These are phyloP conservation scores for Nidularia pulvinata DNA, from an alignment of 768 basidiomycete species.

Conservation along the genomic window DNA sequence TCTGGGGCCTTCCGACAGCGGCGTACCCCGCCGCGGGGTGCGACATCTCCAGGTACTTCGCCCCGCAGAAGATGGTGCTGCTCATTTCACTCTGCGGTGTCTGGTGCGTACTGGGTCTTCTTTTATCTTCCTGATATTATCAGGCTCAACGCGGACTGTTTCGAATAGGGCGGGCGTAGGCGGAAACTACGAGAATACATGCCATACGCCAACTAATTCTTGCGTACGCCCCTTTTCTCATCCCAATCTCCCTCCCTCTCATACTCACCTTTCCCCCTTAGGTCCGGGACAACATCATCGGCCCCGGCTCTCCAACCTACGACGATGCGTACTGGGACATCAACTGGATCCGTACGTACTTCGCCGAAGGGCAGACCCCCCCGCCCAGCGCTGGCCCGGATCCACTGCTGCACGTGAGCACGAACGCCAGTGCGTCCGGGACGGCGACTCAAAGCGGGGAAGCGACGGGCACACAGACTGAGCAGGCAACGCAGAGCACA, in stretches of 20 bases:
- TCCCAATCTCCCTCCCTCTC: no score
- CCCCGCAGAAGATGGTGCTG: constrained; percentile 45
- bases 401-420: not conserved
- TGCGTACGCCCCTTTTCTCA: not conserved
- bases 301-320: constrained; percentile 32
- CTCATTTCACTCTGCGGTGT: constrained; percentile 55
- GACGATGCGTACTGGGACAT: constrained; percentile 65
- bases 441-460: no score
- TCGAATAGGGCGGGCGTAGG: constrained; percentile 41
- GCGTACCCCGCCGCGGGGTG: constrained; percentile 36
- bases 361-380: not conserved
- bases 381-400: not conserved
- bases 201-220: constrained; percentile 20
- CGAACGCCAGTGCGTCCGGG: not conserved
- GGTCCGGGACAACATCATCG: constrained; percentile 52
- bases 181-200: constrained; percentile 21
- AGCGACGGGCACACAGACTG: no score
- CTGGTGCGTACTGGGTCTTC: constrained; percentile 22
- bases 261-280: no score
- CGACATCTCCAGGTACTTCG: constrained; percentile 38
- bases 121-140: not conserved
- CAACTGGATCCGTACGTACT: constrained; percentile 49
- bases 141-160: not conserved
- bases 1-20: constrained; percentile 42
- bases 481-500: no score